Evolutionary conservation across 2,329 filamentous ascomycete species (phyloP).

Genomic region (Penicillium thymicola): DNA sequence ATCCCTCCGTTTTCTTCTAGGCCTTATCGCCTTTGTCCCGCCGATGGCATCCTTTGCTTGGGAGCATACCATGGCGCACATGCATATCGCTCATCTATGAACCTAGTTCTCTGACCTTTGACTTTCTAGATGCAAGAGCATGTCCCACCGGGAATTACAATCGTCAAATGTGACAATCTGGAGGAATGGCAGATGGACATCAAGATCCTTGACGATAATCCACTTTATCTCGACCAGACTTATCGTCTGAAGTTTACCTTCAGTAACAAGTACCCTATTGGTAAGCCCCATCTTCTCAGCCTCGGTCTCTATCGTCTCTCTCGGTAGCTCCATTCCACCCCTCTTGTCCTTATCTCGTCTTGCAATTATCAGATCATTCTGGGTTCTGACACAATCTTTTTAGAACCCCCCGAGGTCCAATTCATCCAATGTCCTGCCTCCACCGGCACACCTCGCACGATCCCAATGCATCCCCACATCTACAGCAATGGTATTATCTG

Average conservation of each 20-base stretch:
- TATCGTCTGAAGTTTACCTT: conserved; percentile 90
- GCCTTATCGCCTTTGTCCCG: neutral
- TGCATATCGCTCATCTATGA: neutral
- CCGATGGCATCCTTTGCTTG: neutral
- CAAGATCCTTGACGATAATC: conserved; percentile 82
- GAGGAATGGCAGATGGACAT: conserved; percentile 94
- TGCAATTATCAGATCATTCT: neutral
- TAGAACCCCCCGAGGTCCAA: conserved; percentile 91
- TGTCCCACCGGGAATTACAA: conserved; percentile 66
- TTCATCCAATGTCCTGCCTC: conserved; percentile 62
- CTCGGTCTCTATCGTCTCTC: neutral
- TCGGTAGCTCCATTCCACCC: neutral
- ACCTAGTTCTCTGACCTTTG: neutral
- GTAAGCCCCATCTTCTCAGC: conserved; percentile 48
- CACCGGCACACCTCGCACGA: conserved; percentile 50
- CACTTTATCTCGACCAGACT: conserved; percentile 74
- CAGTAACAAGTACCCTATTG: conserved; percentile 81
- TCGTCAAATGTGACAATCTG: conserved; percentile 78
- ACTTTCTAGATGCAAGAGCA: conserved; percentile 53
- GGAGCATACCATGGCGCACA: neutral
- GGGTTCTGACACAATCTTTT: neutral
- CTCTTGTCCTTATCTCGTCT: neutral
- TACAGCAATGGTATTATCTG: conserved; percentile 99
- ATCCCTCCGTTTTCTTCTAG: neutral
- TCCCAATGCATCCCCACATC: conserved; percentile 95